Evolutionary conservation across 1,139 yeast species (phyloP).

Genomic region (Waltiozyma sp.): DNA sequence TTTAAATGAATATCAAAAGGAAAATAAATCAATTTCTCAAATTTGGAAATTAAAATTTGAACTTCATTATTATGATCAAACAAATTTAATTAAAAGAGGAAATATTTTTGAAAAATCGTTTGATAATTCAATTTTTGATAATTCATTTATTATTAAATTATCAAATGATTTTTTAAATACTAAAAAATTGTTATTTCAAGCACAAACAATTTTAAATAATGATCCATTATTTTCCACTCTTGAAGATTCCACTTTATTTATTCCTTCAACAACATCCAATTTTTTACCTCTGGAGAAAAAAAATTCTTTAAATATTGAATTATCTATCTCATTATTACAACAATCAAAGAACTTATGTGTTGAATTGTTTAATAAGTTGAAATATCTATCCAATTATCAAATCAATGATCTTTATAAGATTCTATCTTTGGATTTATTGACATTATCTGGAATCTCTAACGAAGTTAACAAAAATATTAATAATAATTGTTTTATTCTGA

Average conservation of each 20-base stretch:
- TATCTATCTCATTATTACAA: conserved; percentile 11
- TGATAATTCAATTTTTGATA: no score
- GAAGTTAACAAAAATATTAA: conserved; percentile 15
- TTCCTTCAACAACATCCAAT: conserved; percentile 27
- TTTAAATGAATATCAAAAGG: conserved; percentile 6
- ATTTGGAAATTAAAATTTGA: conserved; percentile 22
- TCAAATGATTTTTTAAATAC: conserved; percentile 20
- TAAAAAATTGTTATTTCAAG: conserved; percentile 17
- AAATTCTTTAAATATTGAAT: conserved; percentile 13
- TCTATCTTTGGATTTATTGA: conserved; percentile 15
- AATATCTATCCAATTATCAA: conserved; percentile 17
- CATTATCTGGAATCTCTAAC: conserved; percentile 19
- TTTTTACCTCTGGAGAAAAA: conserved; percentile 10
- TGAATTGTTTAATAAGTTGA: conserved; percentile 21
- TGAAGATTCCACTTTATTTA: conserved; percentile 36
- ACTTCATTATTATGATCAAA: conserved; percentile 9
- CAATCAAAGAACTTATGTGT: conserved; percentile 19
- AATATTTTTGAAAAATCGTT: no score
- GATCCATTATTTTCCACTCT: conserved; percentile 38
- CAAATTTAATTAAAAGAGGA: no score
- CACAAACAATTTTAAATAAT: conserved; percentile 20
- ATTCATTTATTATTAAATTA: no score
- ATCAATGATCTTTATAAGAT: conserved; percentile 16
- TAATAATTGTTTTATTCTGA: conserved; percentile 23
- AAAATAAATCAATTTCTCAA: conserved; percentile 13